Base-by-base conservation (phyloP, 1,284 basidiomycete genomes). In the Takashimella koratensis region DNA sequence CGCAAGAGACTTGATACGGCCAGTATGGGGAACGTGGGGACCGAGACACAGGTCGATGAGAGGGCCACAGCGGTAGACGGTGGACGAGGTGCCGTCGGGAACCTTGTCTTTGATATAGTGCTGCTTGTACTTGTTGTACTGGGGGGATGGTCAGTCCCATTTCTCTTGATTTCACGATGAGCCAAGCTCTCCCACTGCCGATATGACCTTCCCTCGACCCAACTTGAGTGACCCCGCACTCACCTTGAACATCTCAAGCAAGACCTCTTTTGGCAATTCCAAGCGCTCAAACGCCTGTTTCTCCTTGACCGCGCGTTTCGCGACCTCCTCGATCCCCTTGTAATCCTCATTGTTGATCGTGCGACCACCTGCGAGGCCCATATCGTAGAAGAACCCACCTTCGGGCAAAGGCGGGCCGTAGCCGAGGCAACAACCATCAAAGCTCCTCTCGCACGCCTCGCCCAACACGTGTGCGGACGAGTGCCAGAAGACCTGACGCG, bases 111-210 rank as follows among this genome's bases (percentile, higher is more conserved):
- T 84, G 71, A 99, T 98, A 71, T 98, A 85, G 75, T 98, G 87
- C 70, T 86, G 84, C 80, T 99, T 99, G 81, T 97, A 99, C 77
- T 94, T 96, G 82, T 98, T 99, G 79, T 98, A 99, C 91, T 96
- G 68, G 4, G n/a, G 8, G 12, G 16, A 36, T 16, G 30, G n/a
- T n/a, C n/a, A n/a, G n/a, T n/a, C n/a, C n/a, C n/a, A n/a, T n/a
- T n/a, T n/a, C n/a, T n/a, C n/a, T n/a, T n/a, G n/a, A n/a, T n/a
- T n/a, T n/a, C n/a, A n/a, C n/a, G n/a, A n/a, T n/a, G n/a, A n/a
- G n/a, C n/a, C n/a, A n/a, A n/a, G n/a, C n/a, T n/a, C n/a, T n/a
- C n/a, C n/a, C n/a, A n/a, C n/a, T n/a, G n/a, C n/a, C n/a, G n/a
- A n/a, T n/a, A n/a, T n/a, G n/a, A n/a, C n/a, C n/a, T n/a, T n/a